Conservation (phyloP, 2,329 filamentous ascomycete genomes). For the Mollisia scopiformis region DNA sequence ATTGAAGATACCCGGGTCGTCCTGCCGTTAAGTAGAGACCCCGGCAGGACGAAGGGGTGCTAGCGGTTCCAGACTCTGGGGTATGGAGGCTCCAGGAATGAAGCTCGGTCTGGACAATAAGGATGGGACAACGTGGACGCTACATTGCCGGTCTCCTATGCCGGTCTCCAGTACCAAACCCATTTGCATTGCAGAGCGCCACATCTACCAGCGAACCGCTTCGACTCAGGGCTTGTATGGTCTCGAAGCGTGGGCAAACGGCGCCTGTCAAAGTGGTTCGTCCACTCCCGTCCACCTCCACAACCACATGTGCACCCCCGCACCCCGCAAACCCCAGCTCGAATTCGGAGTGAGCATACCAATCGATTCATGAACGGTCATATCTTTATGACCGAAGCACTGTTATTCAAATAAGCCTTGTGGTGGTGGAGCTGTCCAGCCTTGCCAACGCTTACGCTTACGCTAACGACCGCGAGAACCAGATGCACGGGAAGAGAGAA, state of each 20-base stretch:
- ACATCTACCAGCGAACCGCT: not conserved
- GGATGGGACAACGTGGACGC: not conserved
- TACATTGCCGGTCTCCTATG: not conserved
- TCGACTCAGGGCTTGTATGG: not conserved
- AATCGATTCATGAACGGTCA: not conserved
- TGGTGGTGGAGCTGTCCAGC: not conserved
- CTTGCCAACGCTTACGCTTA: not conserved
- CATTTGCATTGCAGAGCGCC: too few species aligned
- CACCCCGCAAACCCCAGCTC: not conserved
- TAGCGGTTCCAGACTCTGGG: not conserved
- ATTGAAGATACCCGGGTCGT: not conserved
- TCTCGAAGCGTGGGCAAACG: not conserved
- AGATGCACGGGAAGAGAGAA: not conserved
- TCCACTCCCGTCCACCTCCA: conserved; percentile 6
- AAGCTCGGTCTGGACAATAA: not conserved
- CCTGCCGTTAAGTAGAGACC: not conserved
- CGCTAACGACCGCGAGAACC: not conserved
- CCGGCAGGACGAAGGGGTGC: not conserved
- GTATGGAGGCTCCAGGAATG: not conserved
- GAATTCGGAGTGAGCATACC: not conserved
- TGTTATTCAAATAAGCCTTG: not conserved
- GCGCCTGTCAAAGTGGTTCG: too few species aligned
- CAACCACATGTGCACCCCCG: not conserved
- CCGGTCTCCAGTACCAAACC: not conserved
- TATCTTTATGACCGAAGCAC: not conserved